These are phyloP conservation scores for Phytophthora citrophthora DNA, from an alignment of 352 stramenopile species.

Conservation along the genomic window DNA sequence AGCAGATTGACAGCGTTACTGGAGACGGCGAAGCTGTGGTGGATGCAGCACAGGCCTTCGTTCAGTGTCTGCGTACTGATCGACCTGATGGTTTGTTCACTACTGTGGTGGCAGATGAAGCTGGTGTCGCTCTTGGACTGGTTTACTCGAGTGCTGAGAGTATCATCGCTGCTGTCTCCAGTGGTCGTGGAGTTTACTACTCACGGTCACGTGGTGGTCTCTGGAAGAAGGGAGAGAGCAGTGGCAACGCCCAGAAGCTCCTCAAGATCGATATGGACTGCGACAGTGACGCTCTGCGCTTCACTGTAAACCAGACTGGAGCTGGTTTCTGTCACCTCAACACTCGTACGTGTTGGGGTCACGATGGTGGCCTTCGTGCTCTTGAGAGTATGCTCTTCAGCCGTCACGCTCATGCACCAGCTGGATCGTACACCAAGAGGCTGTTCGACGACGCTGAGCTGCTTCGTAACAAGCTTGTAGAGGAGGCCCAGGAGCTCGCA, in stretches of 20 bases:
- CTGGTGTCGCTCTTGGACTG: constrained; percentile 89
- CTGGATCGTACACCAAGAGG: constrained; percentile 96
- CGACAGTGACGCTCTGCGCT: constrained; percentile 95
- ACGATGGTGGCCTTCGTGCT: constrained; percentile 83
- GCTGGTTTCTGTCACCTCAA: constrained; percentile 87
- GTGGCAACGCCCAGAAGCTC: constrained; percentile 93
- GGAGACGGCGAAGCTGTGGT: constrained; percentile 32
- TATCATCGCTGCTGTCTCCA: constrained; percentile 89
- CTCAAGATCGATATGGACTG: constrained; percentile 95
- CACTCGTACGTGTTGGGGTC: constrained; percentile 95
- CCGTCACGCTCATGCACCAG: constrained; percentile 86
- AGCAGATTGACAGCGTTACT: constrained; percentile 15
- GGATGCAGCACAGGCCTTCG: constrained; percentile 58
- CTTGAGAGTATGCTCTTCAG: constrained; percentile 91
- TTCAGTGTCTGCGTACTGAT: constrained; percentile 89
- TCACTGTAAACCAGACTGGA: constrained; percentile 92
- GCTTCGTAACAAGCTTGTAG: constrained; percentile 96
- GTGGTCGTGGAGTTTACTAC: constrained; percentile 94
- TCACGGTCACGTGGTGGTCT: constrained; percentile 91
- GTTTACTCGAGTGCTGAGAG: constrained; percentile 96
- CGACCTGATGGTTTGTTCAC: constrained; percentile 92
- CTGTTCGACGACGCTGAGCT: constrained; percentile 94
- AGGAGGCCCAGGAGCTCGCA: constrained; percentile 95
- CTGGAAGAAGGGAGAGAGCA: constrained; percentile 97
- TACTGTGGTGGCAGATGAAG: constrained; percentile 94